phyloP scores from a whole-genome alignment of 768 basidiomycete genomes.

The Lentinula lateritia region DNA sequence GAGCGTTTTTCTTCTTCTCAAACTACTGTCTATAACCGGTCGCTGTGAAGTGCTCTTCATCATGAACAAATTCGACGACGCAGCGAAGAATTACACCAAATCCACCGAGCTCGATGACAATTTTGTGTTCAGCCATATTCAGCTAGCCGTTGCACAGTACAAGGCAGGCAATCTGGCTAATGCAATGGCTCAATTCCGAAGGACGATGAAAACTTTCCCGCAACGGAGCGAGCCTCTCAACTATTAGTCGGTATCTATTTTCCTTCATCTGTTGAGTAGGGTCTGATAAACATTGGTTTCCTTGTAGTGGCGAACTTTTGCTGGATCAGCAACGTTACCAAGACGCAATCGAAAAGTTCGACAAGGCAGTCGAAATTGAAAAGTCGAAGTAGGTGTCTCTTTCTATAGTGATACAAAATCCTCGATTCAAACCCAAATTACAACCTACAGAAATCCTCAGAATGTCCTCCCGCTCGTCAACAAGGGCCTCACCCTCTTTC shows the following conservation, averaged over 20 bases:
- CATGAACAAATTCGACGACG: conserved; percentile 81
- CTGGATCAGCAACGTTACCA: conserved; percentile 86
- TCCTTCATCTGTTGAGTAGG: neutral
- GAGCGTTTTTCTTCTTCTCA: conserved; percentile 8
- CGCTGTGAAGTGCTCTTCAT: conserved; percentile 77
- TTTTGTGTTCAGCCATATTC: conserved; percentile 97
- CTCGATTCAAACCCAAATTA: neutral
- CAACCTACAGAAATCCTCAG: conserved; percentile 27
- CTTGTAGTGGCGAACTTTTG: conserved; percentile 80
- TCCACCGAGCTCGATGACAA: conserved; percentile 80
- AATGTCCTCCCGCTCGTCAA: conserved; percentile 96
- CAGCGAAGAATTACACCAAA: conserved; percentile 87
- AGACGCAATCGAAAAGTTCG: conserved; percentile 91
- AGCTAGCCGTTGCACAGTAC: conserved; percentile 96
- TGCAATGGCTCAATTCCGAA: conserved; percentile 87
- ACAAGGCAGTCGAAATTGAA: conserved; percentile 86
- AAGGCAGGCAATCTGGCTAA: conserved; percentile 74
- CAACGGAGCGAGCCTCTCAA: conserved; percentile 85
- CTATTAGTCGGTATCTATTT: conserved; percentile 71
- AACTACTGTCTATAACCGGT: neutral
- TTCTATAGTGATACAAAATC: too few relatives aligned
- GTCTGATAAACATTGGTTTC: neutral
- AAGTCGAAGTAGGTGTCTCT: conserved; percentile 46
- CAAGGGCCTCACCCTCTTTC: conserved; percentile 94
- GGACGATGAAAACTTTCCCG: conserved; percentile 82